These are phyloP conservation scores for Ceraceosorus guamensis DNA, from an alignment of 1,284 basidiomycete species.

Conservation along the genomic window DNA sequence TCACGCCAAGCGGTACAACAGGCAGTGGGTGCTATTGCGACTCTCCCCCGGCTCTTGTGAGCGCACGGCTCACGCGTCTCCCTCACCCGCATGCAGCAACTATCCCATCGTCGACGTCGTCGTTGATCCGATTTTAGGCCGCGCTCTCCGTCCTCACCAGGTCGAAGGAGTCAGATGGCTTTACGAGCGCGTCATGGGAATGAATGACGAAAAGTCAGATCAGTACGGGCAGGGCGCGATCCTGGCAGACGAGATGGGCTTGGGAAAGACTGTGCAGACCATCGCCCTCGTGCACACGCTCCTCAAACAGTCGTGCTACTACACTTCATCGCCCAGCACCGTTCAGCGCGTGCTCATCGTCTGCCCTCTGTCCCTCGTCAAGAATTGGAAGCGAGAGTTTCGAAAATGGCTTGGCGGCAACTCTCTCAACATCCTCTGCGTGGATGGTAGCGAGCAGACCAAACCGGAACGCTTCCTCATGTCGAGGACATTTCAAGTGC, in stretches of 20 bases:
- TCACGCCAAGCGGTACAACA: conserved; percentile 64
- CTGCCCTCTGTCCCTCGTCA: conserved; percentile 85
- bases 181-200: conserved; percentile 88
- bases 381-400: conserved; percentile 95
- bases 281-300: conserved; percentile 42
- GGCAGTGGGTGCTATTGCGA: conserved; percentile 49
- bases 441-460: conserved; percentile 57
- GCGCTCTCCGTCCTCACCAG: conserved; percentile 91
- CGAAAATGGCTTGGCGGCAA: conserved; percentile 74
- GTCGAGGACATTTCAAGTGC: conserved; percentile 63
- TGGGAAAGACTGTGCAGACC: conserved; percentile 35
- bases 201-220: conserved; percentile 80
- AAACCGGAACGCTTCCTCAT: conserved; percentile 30
- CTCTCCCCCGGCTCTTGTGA: background rate
- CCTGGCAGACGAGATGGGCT: conserved; percentile 92
- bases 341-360: conserved; percentile 58
- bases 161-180: conserved; percentile 98
- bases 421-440: conserved; percentile 68
- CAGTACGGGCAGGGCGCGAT: conserved; percentile 90
- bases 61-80: too few species aligned
- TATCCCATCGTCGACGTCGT: conserved; percentile 59
- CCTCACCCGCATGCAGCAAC: background rate
- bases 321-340: conserved; percentile 25
- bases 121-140: conserved; percentile 78
- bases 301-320: conserved; percentile 41